These are phyloP conservation scores for Pseudogymnoascus sp. DNA, from an alignment of 2,329 filamentous ascomycete species.

Conservation along the genomic window DNA sequence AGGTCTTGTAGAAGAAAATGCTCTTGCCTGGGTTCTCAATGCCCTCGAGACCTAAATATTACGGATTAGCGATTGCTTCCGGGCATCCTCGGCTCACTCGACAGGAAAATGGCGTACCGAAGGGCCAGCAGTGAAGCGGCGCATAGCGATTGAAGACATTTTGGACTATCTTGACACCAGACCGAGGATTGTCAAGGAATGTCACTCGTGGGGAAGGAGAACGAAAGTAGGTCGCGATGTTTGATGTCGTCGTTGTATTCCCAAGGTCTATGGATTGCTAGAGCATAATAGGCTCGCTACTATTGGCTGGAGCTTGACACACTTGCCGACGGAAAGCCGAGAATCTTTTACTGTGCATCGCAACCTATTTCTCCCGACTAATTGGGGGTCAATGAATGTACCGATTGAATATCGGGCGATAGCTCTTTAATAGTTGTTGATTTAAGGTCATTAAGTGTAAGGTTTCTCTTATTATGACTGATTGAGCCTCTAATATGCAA, in stretches of 20 bases:
- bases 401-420: neutral
- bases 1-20: slow-evolving; percentile 81
- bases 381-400: neutral
- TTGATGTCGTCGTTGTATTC: slow-evolving; percentile 9
- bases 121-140: slow-evolving; percentile 50
- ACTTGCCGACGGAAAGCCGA: slow-evolving; percentile 11
- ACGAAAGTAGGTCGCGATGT: slow-evolving; percentile 8
- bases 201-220: slow-evolving; percentile 8
- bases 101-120: slow-evolving; percentile 39
- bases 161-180: slow-evolving; percentile 29
- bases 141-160: slow-evolving; percentile 59
- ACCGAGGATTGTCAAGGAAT: slow-evolving; percentile 6
- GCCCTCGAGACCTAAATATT: slow-evolving; percentile 27
- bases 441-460: neutral
- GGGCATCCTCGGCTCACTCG: slow-evolving; percentile 20
- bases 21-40: slow-evolving; percentile 56
- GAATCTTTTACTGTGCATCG: neutral
- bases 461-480: neutral
- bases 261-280: slow-evolving; percentile 6
- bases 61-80: slow-evolving; percentile 16
- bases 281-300: slow-evolving; percentile 8
- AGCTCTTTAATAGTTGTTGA: neutral
- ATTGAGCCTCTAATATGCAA: neutral
- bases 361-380: slow-evolving; percentile 5
- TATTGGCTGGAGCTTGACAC: slow-evolving; percentile 8